Evolutionary conservation across 2,329 filamentous ascomycete genomes (phyloP), one percentile per base, ranked within the genome.

Genomic region (Allantophomopsis lycopodina): DNA sequence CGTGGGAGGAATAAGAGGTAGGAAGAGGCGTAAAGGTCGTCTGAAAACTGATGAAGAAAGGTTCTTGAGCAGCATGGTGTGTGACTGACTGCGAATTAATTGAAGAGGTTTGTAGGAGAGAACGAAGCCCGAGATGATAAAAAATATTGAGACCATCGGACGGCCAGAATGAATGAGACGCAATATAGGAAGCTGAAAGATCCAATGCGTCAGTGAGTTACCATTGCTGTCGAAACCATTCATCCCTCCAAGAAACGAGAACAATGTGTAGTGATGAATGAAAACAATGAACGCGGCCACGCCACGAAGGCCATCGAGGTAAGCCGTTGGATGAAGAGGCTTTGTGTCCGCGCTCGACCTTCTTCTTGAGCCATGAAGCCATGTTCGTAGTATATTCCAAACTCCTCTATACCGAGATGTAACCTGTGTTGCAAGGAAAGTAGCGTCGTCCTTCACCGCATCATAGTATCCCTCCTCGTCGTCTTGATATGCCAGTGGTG

Each of bases 71-170:
- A 57, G 57, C 10, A 50, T 49, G n/a, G 54, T 53, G 28, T 51
- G 45, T 21, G 60, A 49, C 21, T 55, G 50, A 7, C 52, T 48
- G 37, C 58, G 60, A 3, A 61, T 52, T 7, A 53, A 47, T 31
- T 53, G 50, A 17, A 66, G 48, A 1, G 62, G 57, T 40, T 60
- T 60, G 44, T 56, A 54, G 4, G 61, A 59, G 21, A 66, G 55
- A 1, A 57, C 62, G 42, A 64, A 64, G 18, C 64, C 64, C 2
- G 63, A 66, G 20, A 67, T 61, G 44, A 66, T 56, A 48, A 66
- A 67, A 51, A 67, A 66, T 36, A 66, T 55, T 47, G 63, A 57
- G 4, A 66, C 63, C 59, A 63, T 61, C 15, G 61, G 59, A 8
- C 57, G 55, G n/a, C 63, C 62, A 18, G 58, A 59, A 46, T 57